Conservation (phyloP, 176 grass and related monocot genomes). For the Triticum turgidum region DNA sequence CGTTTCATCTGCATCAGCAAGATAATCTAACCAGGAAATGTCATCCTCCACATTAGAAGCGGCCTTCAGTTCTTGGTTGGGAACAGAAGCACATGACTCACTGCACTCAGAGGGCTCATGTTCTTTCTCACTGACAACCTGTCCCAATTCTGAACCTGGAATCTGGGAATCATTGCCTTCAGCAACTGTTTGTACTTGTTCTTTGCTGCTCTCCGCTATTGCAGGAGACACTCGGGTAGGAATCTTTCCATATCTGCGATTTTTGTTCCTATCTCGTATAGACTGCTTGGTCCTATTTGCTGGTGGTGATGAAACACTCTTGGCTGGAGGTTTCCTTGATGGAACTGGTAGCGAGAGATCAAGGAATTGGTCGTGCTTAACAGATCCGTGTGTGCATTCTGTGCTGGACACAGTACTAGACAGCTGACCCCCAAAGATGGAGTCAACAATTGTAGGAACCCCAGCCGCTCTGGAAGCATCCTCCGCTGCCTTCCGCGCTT, state of each 20-base stretch:
- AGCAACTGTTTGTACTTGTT: slow-evolving; percentile 40
- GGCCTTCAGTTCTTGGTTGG: slow-evolving; percentile 42
- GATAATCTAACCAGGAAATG: slow-evolving; percentile 64
- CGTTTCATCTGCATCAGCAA: slow-evolving; percentile 48
- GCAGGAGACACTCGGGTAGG: slow-evolving; percentile 40
- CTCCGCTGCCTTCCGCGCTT: slow-evolving; percentile 51
- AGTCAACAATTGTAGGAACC: slow-evolving; percentile 62
- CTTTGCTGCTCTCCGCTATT: slow-evolving; percentile 34
- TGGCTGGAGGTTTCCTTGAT: slow-evolving; percentile 60
- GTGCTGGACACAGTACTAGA: slow-evolving; percentile 83
- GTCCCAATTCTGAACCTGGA: slow-evolving; percentile 51
- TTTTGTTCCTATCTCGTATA: slow-evolving; percentile 60
- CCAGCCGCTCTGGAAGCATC: slow-evolving; percentile 17
- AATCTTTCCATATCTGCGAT: slow-evolving; percentile 41
- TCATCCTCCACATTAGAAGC: slow-evolving; percentile 28
- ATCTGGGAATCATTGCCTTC: slow-evolving; percentile 38
- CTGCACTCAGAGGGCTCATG: slow-evolving; percentile 40
- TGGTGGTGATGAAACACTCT: slow-evolving; percentile 47
- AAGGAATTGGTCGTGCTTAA: slow-evolving; percentile 84
- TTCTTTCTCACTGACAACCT: slow-evolving; percentile 40
- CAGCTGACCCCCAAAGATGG: slow-evolving; percentile 80
- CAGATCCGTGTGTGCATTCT: slow-evolving; percentile 74
- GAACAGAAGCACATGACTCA: slow-evolving; percentile 59
- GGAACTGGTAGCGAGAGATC: slow-evolving; percentile 91
- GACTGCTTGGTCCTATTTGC: slow-evolving; percentile 55